Conservation (phyloP, 139 green algal species). For the Chlamydomonas schloesseri region DNA sequence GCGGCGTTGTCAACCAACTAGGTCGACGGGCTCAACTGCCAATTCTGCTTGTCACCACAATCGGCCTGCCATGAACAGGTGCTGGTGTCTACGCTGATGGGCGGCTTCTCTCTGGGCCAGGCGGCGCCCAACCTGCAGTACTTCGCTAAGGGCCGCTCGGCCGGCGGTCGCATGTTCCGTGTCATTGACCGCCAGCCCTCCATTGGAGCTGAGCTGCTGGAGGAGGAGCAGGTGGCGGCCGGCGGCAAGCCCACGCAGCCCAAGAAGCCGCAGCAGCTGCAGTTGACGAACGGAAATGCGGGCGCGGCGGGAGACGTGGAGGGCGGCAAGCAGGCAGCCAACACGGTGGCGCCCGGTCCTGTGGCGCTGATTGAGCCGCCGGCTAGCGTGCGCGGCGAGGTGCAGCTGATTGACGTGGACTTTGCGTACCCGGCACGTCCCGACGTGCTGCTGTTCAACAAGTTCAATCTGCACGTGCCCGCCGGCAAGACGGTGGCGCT, state of each 20-base stretch:
- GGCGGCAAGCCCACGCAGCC: background rate
- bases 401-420: conserved; percentile 58
- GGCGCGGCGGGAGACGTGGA: background rate
- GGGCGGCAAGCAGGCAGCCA: background rate
- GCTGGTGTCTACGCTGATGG: conserved; percentile 85
- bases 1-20: too few species aligned
- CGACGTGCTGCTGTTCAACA: conserved; percentile 68
- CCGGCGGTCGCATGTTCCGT: conserved; percentile 73
- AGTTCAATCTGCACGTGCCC: conserved; percentile 74
- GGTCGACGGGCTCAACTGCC: too few species aligned
- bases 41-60: too few species aligned
- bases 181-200: conserved; percentile 75
- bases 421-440: conserved; percentile 88
- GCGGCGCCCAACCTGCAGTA: conserved; percentile 56
- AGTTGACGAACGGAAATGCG: background rate
- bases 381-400: conserved; percentile 9
- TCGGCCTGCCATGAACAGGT: conserved; percentile 66
- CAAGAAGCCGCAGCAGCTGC: conserved; percentile 7
- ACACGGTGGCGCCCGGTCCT: background rate
- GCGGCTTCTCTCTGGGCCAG: conserved; percentile 73
- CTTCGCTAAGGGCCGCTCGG: conserved; percentile 65
- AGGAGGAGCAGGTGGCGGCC: background rate
- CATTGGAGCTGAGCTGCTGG: conserved; percentile 55
- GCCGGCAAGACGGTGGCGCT: conserved; percentile 91
- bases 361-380: background rate